phyloP scores from a whole-genome alignment of 139 green algal genomes.

The Tetraselmis chui region DNA sequence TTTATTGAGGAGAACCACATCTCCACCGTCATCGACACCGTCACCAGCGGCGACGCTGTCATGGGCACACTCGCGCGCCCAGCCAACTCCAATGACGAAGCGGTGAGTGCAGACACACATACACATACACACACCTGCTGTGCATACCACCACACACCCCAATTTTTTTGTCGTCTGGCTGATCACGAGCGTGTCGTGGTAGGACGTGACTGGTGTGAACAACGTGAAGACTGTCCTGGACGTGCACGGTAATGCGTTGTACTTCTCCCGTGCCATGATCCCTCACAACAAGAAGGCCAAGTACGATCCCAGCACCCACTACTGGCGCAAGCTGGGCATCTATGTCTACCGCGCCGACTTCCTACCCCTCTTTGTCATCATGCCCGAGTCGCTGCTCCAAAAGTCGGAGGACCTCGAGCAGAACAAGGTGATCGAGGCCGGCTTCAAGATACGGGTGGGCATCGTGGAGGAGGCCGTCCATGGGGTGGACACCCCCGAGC shows the following conservation, averaged over 20 bases:
- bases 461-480: conserved; percentile 20
- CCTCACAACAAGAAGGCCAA: conserved; percentile 21
- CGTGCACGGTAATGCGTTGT: conserved; percentile 15
- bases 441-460: conserved; percentile 19
- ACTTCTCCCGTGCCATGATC: conserved; percentile 21
- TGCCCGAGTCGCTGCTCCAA: conserved; percentile 12
- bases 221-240: conserved; percentile 26
- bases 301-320: conserved; percentile 19
- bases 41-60: conserved; percentile 7
- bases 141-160: too few species aligned
- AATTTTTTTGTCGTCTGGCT: too few species aligned
- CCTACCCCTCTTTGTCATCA: conserved; percentile 7
- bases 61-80: conserved; percentile 26
- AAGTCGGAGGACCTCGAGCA: conserved; percentile 20
- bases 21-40: conserved; percentile 2
- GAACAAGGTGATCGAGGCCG: conserved; percentile 25
- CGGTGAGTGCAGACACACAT: too few species aligned
- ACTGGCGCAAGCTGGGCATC: conserved; percentile 28
- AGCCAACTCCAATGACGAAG: conserved; percentile 6
- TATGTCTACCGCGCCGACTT: conserved; percentile 22
- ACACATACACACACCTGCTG: too few species aligned
- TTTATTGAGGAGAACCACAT: conserved; percentile 25
- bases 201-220: conserved; percentile 15
- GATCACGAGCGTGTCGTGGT: background rate
- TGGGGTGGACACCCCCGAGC: conserved; percentile 21